phyloP scores from a whole-genome alignment of 345 rosid species.

The Linum lewisii region DNA sequence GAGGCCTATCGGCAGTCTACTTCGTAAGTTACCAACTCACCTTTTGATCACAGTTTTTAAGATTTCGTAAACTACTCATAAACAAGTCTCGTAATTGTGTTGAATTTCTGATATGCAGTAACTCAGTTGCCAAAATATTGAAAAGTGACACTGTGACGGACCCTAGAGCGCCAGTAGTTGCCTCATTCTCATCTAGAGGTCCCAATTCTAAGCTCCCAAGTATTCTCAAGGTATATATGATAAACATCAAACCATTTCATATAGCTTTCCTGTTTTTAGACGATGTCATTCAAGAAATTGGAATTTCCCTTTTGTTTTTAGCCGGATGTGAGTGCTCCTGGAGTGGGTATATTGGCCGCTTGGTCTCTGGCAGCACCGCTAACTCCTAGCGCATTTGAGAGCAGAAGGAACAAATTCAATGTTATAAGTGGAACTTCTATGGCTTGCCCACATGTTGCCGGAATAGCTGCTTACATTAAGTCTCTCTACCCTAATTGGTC shows the following conservation, averaged over 20 bases:
- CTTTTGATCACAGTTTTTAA: too few relatives aligned
- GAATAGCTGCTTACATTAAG: constrained; percentile 8
- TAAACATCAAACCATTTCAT: too few relatives aligned
- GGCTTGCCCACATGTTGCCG: constrained; percentile 37
- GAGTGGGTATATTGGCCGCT: constrained; percentile 31
- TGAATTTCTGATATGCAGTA: constrained; percentile 4
- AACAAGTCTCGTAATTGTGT: background rate
- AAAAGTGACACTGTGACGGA: constrained; percentile 13
- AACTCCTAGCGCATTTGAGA: constrained; percentile 3
- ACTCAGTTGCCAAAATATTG: constrained; percentile 12
- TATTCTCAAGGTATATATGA: constrained; percentile 10
- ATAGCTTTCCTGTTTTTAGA: too few relatives aligned
- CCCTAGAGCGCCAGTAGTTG: constrained; percentile 8
- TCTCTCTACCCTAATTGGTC: constrained; percentile 37
- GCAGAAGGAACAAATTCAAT: constrained; percentile 16
- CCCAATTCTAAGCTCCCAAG: background rate
- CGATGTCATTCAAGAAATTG: too few relatives aligned
- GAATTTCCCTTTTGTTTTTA: background rate
- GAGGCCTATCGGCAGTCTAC: constrained; percentile 24
- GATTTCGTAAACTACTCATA: too few relatives aligned
- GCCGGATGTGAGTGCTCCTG: constrained; percentile 39
- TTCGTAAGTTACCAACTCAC: constrained; percentile 16
- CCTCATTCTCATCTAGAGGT: constrained; percentile 12
- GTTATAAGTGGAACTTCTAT: constrained; percentile 35
- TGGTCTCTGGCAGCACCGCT: constrained; percentile 10